Base-by-base conservation (phyloP, 352 stramenopile species). In the Globisporangium sylvaticum region DNA sequence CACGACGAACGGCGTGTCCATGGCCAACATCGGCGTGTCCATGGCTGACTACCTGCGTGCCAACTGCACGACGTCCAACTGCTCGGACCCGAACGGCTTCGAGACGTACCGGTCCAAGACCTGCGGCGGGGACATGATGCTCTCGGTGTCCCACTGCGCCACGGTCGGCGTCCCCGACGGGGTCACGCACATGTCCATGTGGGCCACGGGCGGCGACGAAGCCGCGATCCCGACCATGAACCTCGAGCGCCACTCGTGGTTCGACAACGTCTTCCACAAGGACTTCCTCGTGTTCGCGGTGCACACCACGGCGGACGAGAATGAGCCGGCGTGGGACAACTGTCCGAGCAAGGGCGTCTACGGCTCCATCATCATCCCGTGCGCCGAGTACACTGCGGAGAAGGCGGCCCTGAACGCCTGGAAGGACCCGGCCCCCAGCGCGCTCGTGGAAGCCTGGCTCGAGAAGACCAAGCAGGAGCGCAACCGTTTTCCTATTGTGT, bases 51-150 rank as follows among this genome's bases (percentile, higher is more conserved):
- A 72, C 67, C 24, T 50, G 54, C 32, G 65, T 67, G 34, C 72
- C 32, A 29, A 46, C 46, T 72, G 68, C 69, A 80, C 62, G 4
- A 66, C 67, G 18, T 68, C 70, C 15, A 64, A 71, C 31, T 85
- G 78, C 46, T 60, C 37, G 2, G 54, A 82, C 27, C 76, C 72
- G 2, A 58, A 73, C 57, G 64, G 29, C 12, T 29, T 57, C 2
- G 4, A 22, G 2, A 61, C 59, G 25, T 71, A 62, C 48, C 42
- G 59, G 0, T 64, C 68, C 15, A 42, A 68, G 52, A 68, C 62
- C 6, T 85, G 76, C 55, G 76, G 71, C 7, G 74, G 73, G 25
- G 44, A 50, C 0, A 68, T 81, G 68, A 83, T 85, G 75, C 69
- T 80, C 57, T 59, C 34, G 1, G 75, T 64, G 0, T 56, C 67